A percentile compares a stretch with the other conserved stretches of the same genome.
Conservation (phyloP, 208 protist genomes). For the Phytomonas francai region DNA sequence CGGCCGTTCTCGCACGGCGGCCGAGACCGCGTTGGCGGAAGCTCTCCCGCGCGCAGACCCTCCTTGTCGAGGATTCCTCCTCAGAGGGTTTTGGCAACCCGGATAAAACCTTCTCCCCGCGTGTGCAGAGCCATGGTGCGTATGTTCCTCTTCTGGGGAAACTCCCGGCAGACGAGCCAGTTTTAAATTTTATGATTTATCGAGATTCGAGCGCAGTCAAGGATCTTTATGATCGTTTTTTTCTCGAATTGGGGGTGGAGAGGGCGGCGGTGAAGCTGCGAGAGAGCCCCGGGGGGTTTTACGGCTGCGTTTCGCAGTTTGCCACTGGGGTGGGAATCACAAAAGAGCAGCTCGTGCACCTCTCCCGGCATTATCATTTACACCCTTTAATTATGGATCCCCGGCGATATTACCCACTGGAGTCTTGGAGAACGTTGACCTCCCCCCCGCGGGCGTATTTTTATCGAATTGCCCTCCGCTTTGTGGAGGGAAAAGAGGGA, state of each 20-base stretch:
- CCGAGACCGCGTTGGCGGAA: constrained; percentile 75
- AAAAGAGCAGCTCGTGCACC: constrained; percentile 66
- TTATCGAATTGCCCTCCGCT: constrained; percentile 62
- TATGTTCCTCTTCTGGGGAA: constrained; percentile 54
- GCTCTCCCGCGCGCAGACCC: constrained; percentile 44
- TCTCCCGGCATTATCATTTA: constrained; percentile 68
- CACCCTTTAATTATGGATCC: constrained; percentile 75
- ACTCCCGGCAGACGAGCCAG: constrained; percentile 34
- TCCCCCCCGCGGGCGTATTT: constrained; percentile 24
- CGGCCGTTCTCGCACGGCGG: constrained; percentile 32
- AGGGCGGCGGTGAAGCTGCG: constrained; percentile 37
- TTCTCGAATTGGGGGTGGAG: constrained; percentile 50
- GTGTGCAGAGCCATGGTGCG: constrained; percentile 64
- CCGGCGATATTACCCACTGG: constrained; percentile 24
- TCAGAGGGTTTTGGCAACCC: constrained; percentile 51
- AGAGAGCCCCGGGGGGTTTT: constrained; percentile 38
- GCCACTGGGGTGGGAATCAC: constrained; percentile 63
- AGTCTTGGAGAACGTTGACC: constrained; percentile 12
- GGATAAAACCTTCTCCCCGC: constrained; percentile 45
- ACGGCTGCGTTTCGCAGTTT: constrained; percentile 64
- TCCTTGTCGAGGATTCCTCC: constrained; percentile 60
- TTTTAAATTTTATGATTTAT: constrained; percentile 72
- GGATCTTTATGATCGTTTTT: constrained; percentile 53
- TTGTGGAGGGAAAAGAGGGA: constrained; percentile 30
- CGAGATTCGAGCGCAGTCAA: constrained; percentile 44